Evolutionary conservation across 2,329 filamentous ascomycete genomes (phyloP).

Genomic region (Cladosporium sp.): DNA sequence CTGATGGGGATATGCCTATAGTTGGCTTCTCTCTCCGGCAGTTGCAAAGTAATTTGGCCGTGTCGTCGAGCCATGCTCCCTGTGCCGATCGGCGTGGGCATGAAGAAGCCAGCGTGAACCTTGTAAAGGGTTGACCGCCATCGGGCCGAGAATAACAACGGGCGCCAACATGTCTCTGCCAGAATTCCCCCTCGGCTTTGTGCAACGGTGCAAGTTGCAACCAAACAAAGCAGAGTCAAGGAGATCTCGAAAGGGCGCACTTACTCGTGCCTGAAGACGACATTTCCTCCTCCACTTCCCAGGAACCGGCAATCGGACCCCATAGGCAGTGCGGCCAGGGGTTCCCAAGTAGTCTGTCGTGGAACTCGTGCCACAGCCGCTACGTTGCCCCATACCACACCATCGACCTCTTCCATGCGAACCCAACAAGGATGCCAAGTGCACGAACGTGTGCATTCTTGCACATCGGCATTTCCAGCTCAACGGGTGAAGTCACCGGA

Average conservation of each 20-base stretch:
- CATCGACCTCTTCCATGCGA: background rate
- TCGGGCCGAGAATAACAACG: background rate
- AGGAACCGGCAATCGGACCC: background rate
- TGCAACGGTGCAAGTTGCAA: background rate
- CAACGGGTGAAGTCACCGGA: background rate
- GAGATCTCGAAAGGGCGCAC: background rate
- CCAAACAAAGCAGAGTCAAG: background rate
- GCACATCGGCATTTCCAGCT: background rate
- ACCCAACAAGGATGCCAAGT: background rate
- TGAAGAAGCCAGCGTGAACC: slow-evolving; percentile 9
- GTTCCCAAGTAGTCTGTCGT: background rate
- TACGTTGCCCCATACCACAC: background rate
- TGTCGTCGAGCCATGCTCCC: background rate
- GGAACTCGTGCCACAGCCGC: background rate
- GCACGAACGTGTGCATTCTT: background rate
- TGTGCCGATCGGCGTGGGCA: background rate
- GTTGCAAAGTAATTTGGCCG: background rate
- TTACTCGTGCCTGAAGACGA: background rate
- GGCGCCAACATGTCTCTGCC: background rate
- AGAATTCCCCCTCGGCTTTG: background rate
- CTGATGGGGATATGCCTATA: slow-evolving; percentile 1
- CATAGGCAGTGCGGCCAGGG: background rate
- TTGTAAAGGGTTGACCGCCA: background rate
- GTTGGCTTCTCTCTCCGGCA: background rate
- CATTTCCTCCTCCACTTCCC: background rate